Base-by-base conservation (phyloP, 805 yeast genomes). In the Starmerella cellae region DNA sequence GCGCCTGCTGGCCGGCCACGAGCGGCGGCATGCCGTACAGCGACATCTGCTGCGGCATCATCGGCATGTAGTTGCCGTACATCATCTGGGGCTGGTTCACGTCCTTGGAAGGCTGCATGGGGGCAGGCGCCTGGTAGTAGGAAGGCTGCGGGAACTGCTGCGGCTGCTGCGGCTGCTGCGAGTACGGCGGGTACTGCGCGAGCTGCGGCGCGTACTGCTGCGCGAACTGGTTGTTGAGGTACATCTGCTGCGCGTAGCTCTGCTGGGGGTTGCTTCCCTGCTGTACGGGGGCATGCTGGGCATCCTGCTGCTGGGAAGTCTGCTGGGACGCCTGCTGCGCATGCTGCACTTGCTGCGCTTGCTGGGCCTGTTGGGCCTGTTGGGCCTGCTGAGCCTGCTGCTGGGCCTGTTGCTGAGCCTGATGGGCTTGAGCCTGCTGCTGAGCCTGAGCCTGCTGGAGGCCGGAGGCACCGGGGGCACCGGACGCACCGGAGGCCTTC, bases 401-500 rank as follows among this genome's bases (percentile, higher is more conserved):
- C 30, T 30, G 38, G 20, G 24, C 33, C 16, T 37, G 31, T 18
- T 26, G 39, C 36, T 32, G 45, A 4, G 38, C 37, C 38, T 37
- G 43, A 27, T 43, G 41, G 16, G 40, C 35, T 41, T 43, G 50
- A 18, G 42, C 33, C 41, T 44, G 49, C 28, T 23, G 34, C 4
- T 35, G 24, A n/a, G 35, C 41, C 48, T 39, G 46, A 19, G 39
- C 34, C 37, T 31, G 42, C 33, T 30, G 42, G 33, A n/a, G n/a
- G n/a, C n/a, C n/a, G n/a, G n/a, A n/a, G n/a, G n/a, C n/a, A n/a
- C n/a, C n/a, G 28, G 28, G 28, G 11, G 13, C 28, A 8, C 11
- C 8, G 8, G 28, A 24, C 11, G 28, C 28, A 13, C 28, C 13
- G 28, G 28, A 24, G 8, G 28, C 28, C 13, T 8, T 13, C 11